Percentiles rank a stretch among this genome's conserved stretches.
These are phyloP conservation scores for Apophysomyces elegans DNA, from an alignment of 371 early-diverging fungal species.

Conservation along the genomic window DNA sequence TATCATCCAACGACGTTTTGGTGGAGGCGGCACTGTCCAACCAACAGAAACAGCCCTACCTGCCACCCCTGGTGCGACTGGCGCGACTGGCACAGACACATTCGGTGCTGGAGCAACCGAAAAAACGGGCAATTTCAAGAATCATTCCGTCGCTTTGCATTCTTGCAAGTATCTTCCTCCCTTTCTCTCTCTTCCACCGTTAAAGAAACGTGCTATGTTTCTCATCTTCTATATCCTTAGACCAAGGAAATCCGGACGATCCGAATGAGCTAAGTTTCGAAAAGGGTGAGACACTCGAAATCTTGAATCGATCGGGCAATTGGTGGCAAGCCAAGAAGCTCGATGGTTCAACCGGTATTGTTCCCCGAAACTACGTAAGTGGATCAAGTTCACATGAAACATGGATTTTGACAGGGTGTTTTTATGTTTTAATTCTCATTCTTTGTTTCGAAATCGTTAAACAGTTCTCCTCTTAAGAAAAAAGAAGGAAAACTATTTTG, in stretches of 20 bases:
- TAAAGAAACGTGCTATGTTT: neutral
- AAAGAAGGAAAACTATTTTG: too few relatives aligned
- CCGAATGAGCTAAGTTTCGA: conserved; percentile 89
- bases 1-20: conserved; percentile 25
- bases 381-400: conserved; percentile 3
- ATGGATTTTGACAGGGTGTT: neutral
- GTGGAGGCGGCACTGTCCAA: conserved; percentile 3
- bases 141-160: conserved; percentile 39
- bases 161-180: conserved; percentile 28
- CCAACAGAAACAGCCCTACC: conserved; percentile 17
- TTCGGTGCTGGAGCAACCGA: conserved; percentile 5
- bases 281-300: conserved; percentile 88
- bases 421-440: conserved; percentile 4
- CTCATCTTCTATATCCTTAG: conserved; percentile 30
- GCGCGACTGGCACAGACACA: conserved; percentile 8
- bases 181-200: neutral
- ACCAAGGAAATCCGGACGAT: conserved; percentile 87
- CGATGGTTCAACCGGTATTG: conserved; percentile 88
- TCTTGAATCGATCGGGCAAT: conserved; percentile 90
- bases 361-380: conserved; percentile 87
- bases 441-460: conserved; percentile 6
- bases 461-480: conserved; percentile 5
- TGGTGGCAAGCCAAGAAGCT: conserved; percentile 94
- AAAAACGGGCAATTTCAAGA: conserved; percentile 1
- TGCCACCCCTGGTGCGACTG: conserved; percentile 1